phyloP scores from a whole-genome alignment of 1,284 basidiomycete genomes.

The Cutaneotrichosporon sp. region DNA sequence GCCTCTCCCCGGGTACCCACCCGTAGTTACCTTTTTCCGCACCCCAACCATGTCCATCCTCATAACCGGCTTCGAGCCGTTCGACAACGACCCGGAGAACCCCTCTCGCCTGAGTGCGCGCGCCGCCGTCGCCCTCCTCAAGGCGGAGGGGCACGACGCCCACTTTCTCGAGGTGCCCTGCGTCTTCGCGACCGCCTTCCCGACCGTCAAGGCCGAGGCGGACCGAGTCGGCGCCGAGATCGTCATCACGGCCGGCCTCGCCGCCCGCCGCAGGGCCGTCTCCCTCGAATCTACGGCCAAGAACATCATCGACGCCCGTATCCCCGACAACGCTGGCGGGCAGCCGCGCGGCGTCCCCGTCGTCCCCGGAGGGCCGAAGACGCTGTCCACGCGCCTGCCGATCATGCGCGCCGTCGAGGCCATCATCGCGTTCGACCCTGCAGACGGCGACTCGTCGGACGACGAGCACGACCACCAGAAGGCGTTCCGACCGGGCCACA shows the following conservation, averaged over 20 bases:
- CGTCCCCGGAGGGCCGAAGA: conserved; percentile 5
- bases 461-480: too few species aligned
- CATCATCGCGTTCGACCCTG: background rate
- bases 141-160: conserved; percentile 9
- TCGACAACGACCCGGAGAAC: conserved; percentile 22
- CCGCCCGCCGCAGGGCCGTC: conserved; percentile 9
- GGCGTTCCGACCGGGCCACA: too few species aligned
- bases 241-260: conserved; percentile 20
- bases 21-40: too few species aligned
- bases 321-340: conserved; percentile 22
- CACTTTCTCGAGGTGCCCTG: conserved; percentile 23
- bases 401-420: conserved; percentile 2
- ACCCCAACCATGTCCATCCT: conserved; percentile 8
- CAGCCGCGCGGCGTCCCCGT: conserved; percentile 15
- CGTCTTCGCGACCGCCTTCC: conserved; percentile 16
- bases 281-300: conserved; percentile 19
- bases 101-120: conserved; percentile 14
- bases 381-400: conserved; percentile 14
- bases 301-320: conserved; percentile 18
- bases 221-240: conserved; percentile 11
- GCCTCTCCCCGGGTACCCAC: too few species aligned
- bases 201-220: conserved; percentile 11
- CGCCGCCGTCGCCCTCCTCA: conserved; percentile 13
- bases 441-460: background rate
- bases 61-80: conserved; percentile 26